Percentiles rank a stretch among this genome's conserved stretches.
Conservation (phyloP, 345 rosid genomes). For the Pistacia integerrima region DNA sequence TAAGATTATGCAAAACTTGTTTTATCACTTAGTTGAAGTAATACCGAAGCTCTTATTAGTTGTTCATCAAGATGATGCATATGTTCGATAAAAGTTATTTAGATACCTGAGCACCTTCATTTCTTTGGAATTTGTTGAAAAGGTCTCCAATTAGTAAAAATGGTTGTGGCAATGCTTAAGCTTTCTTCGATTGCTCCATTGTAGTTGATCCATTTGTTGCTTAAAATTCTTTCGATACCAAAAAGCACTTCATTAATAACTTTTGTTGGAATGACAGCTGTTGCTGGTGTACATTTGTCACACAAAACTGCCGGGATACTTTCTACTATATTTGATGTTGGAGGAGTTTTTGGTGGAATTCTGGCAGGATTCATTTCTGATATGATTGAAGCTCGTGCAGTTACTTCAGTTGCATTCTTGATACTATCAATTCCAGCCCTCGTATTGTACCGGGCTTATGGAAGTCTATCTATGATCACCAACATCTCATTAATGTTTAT, state of each 20-base stretch:
- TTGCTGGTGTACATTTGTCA: constrained; percentile 78
- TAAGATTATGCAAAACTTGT: not conserved
- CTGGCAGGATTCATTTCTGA: constrained; percentile 80
- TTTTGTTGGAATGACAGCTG: constrained; percentile 51
- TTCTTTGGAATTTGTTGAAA: not conserved
- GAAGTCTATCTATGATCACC: constrained; percentile 60
- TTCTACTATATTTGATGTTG: constrained; percentile 74
- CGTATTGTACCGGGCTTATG: constrained; percentile 62
- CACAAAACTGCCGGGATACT: constrained; percentile 87
- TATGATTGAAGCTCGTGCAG: constrained; percentile 71
- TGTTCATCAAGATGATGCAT: constrained; percentile 5
- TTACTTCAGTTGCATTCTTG: constrained; percentile 71
- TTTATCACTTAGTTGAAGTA: no score
- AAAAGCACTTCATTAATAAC: not conserved
- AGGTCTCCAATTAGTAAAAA: not conserved
- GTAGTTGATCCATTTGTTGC: not conserved
- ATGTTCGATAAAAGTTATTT: not conserved
- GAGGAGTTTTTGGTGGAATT: constrained; percentile 88
- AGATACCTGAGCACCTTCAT: not conserved
- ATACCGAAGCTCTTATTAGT: no score
- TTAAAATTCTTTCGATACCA: not conserved
- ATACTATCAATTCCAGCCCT: constrained; percentile 74
- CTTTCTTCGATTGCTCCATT: constrained; percentile 13
- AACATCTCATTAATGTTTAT: constrained; percentile 70
- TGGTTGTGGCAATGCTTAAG: not conserved